Evolutionary conservation across 2,329 filamentous ascomycete species (phyloP).

Genomic region (Acrocalymma vagum): DNA sequence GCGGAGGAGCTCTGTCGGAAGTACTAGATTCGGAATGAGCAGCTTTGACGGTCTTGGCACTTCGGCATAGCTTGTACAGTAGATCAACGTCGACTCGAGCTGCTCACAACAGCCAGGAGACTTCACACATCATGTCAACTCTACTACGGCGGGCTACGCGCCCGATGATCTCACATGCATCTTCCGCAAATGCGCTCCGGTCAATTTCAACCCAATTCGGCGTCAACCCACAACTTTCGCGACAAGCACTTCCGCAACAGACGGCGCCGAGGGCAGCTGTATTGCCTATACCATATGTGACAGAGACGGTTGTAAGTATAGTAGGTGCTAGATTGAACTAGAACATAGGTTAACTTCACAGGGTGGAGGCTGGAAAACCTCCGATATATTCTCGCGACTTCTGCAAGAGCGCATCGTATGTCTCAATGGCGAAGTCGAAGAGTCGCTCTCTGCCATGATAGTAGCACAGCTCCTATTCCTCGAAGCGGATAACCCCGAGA

Average conservation of each 20-base stretch:
- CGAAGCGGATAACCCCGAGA: constrained; percentile 94
- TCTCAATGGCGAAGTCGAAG: constrained; percentile 90
- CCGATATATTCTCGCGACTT: constrained; percentile 57
- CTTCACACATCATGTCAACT: constrained; percentile 39
- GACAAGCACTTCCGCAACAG: constrained; percentile 22
- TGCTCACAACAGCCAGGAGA: constrained; percentile 10
- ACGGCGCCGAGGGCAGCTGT: constrained; percentile 45
- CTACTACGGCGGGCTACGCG: constrained; percentile 34
- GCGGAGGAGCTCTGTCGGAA: no score
- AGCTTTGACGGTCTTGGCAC: constrained; percentile 14
- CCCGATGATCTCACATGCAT: constrained; percentile 18
- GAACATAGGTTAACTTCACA: constrained; percentile 43
- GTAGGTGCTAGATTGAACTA: no score
- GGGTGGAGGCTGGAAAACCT: constrained; percentile 62
- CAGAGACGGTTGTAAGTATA: constrained; percentile 56
- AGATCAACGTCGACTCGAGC: constrained; percentile 7
- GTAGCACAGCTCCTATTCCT: constrained; percentile 97
- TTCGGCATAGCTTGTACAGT: background rate
- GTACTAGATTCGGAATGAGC: no score
- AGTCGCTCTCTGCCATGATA: constrained; percentile 88
- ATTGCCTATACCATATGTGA: constrained; percentile 60
- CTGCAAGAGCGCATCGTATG: constrained; percentile 88
- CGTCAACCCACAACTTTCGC: constrained; percentile 29
- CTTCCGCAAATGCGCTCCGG: constrained; percentile 24
- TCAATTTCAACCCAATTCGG: constrained; percentile 33